phyloP scores from a whole-genome alignment of 176 grass and related monocot species.

The Cenchrus purpureus region DNA sequence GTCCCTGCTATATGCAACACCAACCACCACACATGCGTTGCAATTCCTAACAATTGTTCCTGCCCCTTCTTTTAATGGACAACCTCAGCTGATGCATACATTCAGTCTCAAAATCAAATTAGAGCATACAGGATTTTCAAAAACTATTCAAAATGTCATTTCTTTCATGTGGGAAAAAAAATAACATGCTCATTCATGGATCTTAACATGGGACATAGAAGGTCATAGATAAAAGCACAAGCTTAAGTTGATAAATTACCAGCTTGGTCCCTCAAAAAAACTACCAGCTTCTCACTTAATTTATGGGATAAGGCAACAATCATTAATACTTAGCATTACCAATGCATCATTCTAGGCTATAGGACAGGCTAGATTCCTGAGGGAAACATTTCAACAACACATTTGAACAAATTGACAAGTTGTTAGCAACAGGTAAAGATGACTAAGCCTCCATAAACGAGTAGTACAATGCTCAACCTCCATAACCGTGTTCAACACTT shows the following conservation, averaged over 20 bases:
- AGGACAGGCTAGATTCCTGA: neutral
- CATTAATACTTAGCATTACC: neutral
- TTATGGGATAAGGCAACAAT: neutral
- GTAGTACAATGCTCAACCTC: constrained; percentile 19
- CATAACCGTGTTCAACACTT: constrained; percentile 32
- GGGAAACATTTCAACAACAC: neutral
- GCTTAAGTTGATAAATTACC: neutral
- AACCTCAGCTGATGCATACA: neutral
- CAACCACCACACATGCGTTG: constrained; percentile 4
- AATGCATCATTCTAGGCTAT: constrained; percentile 25
- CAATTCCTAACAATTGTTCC: neutral
- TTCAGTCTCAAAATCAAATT: neutral
- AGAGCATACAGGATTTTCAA: no score
- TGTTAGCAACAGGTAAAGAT: constrained; percentile 11
- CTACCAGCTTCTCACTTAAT: neutral
- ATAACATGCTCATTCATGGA: neutral
- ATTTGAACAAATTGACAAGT: neutral
- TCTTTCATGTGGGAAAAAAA: neutral
- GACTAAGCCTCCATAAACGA: neutral
- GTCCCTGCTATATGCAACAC: constrained; percentile 8
- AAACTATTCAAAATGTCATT: neutral
- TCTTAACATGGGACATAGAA: neutral
- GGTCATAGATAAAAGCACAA: neutral
- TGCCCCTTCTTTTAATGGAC: neutral
- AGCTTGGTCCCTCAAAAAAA: no score